Evolutionary conservation across 2,329 filamentous ascomycete species (phyloP).

Genomic region (Metarhizium rileyi): DNA sequence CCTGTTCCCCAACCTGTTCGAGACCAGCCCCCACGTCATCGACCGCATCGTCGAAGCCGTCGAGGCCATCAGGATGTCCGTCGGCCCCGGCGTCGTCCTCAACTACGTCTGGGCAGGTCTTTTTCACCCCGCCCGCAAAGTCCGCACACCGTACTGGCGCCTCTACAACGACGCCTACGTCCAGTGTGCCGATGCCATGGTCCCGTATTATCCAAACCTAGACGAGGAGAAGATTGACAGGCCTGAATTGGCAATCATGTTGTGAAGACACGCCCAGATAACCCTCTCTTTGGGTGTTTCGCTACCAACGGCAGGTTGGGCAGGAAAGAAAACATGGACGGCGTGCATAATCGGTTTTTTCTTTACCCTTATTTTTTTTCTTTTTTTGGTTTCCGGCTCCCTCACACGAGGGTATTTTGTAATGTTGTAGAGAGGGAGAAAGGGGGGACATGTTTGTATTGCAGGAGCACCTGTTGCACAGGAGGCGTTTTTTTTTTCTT

Average conservation of each 20-base stretch:
- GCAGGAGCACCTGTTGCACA: neutral
- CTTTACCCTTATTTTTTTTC: neutral
- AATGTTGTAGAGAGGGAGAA: neutral
- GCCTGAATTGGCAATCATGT: conserved; percentile 72
- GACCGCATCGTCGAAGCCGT: conserved; percentile 97
- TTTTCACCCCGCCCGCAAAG: conserved; percentile 94
- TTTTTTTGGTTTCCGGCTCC: neutral
- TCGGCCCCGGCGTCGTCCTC: conserved; percentile 85
- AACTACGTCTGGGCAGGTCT: conserved; percentile 98
- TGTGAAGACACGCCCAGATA: too few species aligned
- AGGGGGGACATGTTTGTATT: neutral
- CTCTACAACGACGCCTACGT: conserved; percentile 97
- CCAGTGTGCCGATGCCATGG: conserved; percentile 84
- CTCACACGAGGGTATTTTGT: neutral
- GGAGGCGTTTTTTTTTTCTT: conserved; percentile 1
- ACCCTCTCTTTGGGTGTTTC: neutral
- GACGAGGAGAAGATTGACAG: conserved; percentile 71
- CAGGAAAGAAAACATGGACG: neutral
- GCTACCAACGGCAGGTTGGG: neutral
- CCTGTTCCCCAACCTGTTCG: conserved; percentile 92
- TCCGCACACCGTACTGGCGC: conserved; percentile 89
- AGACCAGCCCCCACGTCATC: conserved; percentile 96
- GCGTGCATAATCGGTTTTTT: neutral
- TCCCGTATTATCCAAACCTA: conserved; percentile 88
- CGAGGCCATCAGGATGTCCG: conserved; percentile 86